These are phyloP conservation scores for Aspergillus bombycis DNA, from an alignment of 2,329 filamentous ascomycete genomes.

Conservation along the genomic window DNA sequence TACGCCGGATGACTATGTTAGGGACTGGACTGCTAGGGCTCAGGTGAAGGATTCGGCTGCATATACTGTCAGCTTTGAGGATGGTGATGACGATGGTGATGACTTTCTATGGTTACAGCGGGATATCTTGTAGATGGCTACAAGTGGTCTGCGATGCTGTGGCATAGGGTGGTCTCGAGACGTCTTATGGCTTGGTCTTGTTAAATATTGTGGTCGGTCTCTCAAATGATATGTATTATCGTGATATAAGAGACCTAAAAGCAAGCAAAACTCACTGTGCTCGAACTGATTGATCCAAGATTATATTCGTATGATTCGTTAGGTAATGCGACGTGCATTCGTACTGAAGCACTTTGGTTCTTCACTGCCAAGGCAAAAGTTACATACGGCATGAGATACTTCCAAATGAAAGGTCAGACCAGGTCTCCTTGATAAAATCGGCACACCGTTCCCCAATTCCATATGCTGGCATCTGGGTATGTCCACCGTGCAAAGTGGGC, in stretches of 20 bases:
- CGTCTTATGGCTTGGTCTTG: not conserved
- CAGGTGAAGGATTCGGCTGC: not conserved
- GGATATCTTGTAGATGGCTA: not conserved
- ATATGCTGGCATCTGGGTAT: conserved; percentile 63
- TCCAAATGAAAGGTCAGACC: conserved; percentile 5
- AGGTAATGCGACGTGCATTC: not conserved
- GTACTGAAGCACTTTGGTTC: no score
- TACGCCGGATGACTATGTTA: not conserved
- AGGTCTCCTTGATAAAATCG: conserved; percentile 53
- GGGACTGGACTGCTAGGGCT: not conserved
- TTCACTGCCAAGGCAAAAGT: not conserved
- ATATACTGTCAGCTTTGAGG: not conserved
- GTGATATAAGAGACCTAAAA: no score
- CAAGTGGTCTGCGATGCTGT: not conserved
- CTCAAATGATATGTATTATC: no score
- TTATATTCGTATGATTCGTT: not conserved
- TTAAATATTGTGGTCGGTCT: not conserved
- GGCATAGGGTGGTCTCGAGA: not conserved
- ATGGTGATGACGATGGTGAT: not conserved
- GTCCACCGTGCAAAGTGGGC: conserved; percentile 54
- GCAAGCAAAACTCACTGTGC: not conserved
- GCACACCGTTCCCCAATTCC: conserved; percentile 60
- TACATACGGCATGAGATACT: not conserved
- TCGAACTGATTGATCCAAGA: not conserved
- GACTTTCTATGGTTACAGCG: not conserved